Evolutionary conservation across 805 yeast genomes (phyloP).

Genomic region (Candida arabinofermentans): DNA sequence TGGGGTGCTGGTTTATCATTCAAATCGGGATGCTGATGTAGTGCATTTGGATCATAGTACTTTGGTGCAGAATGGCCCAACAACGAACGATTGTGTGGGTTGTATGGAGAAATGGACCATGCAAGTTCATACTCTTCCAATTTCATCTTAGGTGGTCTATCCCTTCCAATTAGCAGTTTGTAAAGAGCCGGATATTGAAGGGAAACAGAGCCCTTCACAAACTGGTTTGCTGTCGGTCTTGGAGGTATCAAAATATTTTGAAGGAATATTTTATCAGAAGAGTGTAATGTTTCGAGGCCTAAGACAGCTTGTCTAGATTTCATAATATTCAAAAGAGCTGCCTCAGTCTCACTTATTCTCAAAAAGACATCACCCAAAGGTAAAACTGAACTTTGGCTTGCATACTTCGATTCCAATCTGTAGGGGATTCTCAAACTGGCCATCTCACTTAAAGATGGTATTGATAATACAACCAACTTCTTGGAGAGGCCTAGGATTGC

Average conservation of each 20-base stretch:
- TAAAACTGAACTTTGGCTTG: constrained; percentile 40
- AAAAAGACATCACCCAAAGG: constrained; percentile 50
- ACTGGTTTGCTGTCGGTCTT: constrained; percentile 76
- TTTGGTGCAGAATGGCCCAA: constrained; percentile 26
- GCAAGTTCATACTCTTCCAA: constrained; percentile 53
- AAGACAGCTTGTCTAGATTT: constrained; percentile 36
- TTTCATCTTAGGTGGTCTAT: constrained; percentile 47
- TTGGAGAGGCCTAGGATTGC: constrained; percentile 26
- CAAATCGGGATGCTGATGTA: constrained; percentile 27
- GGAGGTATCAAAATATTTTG: constrained; percentile 64
- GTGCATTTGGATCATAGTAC: constrained; percentile 30
- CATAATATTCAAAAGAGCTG: constrained; percentile 46
- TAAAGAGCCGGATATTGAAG: constrained; percentile 64
- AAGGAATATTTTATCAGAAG: constrained; percentile 62
- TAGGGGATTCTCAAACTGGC: constrained; percentile 43
- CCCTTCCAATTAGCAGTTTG: constrained; percentile 66
- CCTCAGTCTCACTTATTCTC: constrained; percentile 52
- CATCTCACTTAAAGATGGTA: constrained; percentile 65
- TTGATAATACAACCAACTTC: constrained; percentile 33
- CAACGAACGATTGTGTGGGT: constrained; percentile 29
- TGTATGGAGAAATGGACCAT: constrained; percentile 38
- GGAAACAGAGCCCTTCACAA: constrained; percentile 76
- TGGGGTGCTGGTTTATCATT: constrained; percentile 15
- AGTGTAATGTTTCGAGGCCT: constrained; percentile 22
- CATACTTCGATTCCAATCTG: constrained; percentile 36